These are phyloP conservation scores for Pyrrhoderma lamaoense DNA, from an alignment of 1,284 basidiomycete genomes.

Conservation along the genomic window DNA sequence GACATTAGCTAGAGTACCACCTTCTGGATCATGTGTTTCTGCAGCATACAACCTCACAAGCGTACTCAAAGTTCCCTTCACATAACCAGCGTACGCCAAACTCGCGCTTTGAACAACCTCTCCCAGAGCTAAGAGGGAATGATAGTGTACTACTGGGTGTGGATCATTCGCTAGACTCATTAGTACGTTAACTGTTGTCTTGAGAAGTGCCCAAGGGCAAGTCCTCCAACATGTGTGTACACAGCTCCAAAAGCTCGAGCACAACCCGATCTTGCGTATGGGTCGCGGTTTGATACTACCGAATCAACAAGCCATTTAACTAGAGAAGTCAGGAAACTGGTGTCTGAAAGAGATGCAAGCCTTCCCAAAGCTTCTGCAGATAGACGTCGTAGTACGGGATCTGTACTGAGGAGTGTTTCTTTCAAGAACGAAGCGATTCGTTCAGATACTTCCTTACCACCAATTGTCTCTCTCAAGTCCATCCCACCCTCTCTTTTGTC, in stretches of 20 bases:
- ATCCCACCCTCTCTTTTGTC: neutral
- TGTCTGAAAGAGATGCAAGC: constrained; percentile 79
- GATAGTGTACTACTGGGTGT: constrained; percentile 94
- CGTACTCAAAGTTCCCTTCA: constrained; percentile 85
- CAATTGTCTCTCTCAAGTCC: neutral
- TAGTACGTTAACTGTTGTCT: constrained; percentile 93
- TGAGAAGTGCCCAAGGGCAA: constrained; percentile 92
- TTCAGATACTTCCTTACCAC: neutral
- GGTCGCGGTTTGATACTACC: constrained; percentile 94
- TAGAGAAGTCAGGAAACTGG: constrained; percentile 79
- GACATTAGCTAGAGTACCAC: constrained; percentile 76
- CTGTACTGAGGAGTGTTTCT: constrained; percentile 80
- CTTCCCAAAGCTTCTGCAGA: constrained; percentile 91
- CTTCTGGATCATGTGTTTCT: constrained; percentile 92
- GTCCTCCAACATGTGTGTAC: constrained; percentile 86
- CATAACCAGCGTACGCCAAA: constrained; percentile 85
- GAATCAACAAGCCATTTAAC: constrained; percentile 92
- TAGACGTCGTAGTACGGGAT: constrained; percentile 67
- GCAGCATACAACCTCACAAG: constrained; percentile 86
- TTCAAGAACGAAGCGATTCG: constrained; percentile 27
- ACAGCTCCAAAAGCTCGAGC: constrained; percentile 92
- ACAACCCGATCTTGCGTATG: constrained; percentile 89
- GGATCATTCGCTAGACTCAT: constrained; percentile 96
- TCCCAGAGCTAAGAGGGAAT: constrained; percentile 81
- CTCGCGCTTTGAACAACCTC: constrained; percentile 90